Evolutionary conservation across 2,329 filamentous ascomycete species (phyloP), one percentile per base, ranked within the genome.

Genomic region (Sarocladiaceae sp.): DNA sequence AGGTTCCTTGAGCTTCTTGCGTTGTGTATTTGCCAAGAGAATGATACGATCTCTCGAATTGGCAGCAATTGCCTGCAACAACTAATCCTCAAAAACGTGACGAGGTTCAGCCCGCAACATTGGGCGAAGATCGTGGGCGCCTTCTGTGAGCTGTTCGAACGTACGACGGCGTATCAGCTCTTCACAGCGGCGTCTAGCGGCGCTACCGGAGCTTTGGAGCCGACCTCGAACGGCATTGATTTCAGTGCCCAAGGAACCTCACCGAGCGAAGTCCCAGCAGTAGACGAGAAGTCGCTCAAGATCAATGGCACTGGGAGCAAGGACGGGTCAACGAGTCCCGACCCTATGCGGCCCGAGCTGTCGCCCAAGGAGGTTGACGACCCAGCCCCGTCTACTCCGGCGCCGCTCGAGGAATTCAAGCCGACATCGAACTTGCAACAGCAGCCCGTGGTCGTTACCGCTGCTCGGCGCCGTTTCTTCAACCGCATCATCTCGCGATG

Each of bases 401-500:
- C 60, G 4, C 66, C 68, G 23, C 73, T 95, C 1, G 93, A 98
- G 61, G 90, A 97, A 59, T 97, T 95, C 67, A 86, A 83, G 51
- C 87, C 88, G 4, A 74, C 83, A 29, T 78, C 79, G 19, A 81
- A 77, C 44, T 72, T 89, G 12, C 89, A 94, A 61, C 88, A 93
- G 62, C 88, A 94, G 48, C 88, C 91, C 0, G 78, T 95, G 5
- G 86, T 94, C 1, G 91, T 99, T 4, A 97, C 93, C 1, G 88
- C 89, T 2, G 89, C 93, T 1, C 85, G 93, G 20, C 81, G 93
- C 27, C 85, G 90, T 43, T 96, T 96, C 71, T 98, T 98, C 75
- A 98, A 98, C 68, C 87, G 91, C 54, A 99, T 99, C 63, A 99
- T 99, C 64, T 96, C 91, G 12, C 91, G 94, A 53, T 99, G 93